Evolutionary conservation across 768 basidiomycete genomes (phyloP), one percentile per base, ranked within the genome.

Genomic region (Suillus hirtellus): DNA sequence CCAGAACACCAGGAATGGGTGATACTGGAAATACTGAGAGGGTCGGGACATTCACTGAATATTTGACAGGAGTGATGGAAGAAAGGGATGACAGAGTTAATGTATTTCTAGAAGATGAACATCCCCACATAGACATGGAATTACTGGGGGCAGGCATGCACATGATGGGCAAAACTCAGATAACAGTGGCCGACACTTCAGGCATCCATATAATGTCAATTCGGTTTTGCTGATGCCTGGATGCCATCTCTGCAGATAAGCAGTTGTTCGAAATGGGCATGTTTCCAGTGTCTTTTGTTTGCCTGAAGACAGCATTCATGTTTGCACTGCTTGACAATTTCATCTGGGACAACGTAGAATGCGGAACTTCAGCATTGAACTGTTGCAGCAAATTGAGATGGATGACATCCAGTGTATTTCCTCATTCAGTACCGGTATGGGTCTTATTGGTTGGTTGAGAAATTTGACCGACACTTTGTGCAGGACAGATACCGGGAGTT

Each of bases 401-500:
- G 4, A 15, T 38, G 9, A 61, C 55, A 4, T 15, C 12, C 34
- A 56, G 55, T 3, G 9, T 56, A 7, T 59, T 59, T 17, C 59
- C 21, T 0, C 38, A 40, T 14, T 24, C 21, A 44, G 37, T 59
- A 0, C 59, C 24, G 4, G 55, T 27, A 2, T 2, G 27, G 1
- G 27, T 27, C 27, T 2, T 27, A 27, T 27, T 2, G 2, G 27
- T 27, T 2, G 27, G 27, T 27, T 2, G 27, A 27, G 1, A 24
- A 27, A 27, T 27, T 27, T 27, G 27, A 27, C 27, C 2, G 24
- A 24, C 24, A 24, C 24, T 24, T 24, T 24, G 24, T 24, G 24
- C 24, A 24, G 42, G 17, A 43, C 4, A 38, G 63, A 0, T 73
- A 74, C 24, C 1, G 62, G 6, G 72, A 71, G 11, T 42, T 73